These are phyloP conservation scores for Ascodesmis nigricans DNA, from an alignment of 495 filamentous ascomycete genomes.

Conservation along the genomic window DNA sequence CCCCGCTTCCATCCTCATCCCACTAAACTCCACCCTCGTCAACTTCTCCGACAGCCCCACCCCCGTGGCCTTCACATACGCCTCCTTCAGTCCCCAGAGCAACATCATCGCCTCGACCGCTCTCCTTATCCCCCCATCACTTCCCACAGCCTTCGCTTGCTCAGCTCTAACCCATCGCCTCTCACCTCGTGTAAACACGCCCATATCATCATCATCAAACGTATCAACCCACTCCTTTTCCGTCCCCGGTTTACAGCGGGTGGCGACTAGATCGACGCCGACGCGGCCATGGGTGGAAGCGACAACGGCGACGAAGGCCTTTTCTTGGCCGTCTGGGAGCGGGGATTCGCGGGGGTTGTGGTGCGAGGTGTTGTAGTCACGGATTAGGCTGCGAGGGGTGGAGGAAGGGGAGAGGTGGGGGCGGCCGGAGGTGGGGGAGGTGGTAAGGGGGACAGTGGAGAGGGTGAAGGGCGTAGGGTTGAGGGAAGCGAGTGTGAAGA, in stretches of 20 bases:
- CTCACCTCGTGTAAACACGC: slow-evolving; percentile 15
- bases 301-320: slow-evolving; percentile 1
- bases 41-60: slow-evolving; percentile 17
- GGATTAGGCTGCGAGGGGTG: background rate
- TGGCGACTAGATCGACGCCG: slow-evolving; percentile 19
- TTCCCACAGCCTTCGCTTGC: slow-evolving; percentile 1
- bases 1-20: background rate
- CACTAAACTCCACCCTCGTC: slow-evolving; percentile 13
- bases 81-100: slow-evolving; percentile 20
- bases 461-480: background rate
- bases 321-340: background rate
- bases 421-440: background rate
- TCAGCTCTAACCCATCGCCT: no score
- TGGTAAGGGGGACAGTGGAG: background rate
- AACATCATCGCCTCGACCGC: slow-evolving; percentile 13
- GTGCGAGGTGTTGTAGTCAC: slow-evolving; percentile 20
- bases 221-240: slow-evolving; percentile 11
- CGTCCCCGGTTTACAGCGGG: slow-evolving; percentile 5
- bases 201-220: slow-evolving; percentile 6
- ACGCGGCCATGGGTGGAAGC: slow-evolving; percentile 4
- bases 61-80: slow-evolving; percentile 20
- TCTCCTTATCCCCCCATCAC: slow-evolving; percentile 7
- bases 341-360: slow-evolving; percentile 12
- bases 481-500: slow-evolving; percentile 1
- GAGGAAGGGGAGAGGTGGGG: background rate